Evolutionary conservation across 192 early-diverging fungal genomes (phyloP), one percentile per base, ranked within the genome.

Genomic region (Coemansia sp.): DNA sequence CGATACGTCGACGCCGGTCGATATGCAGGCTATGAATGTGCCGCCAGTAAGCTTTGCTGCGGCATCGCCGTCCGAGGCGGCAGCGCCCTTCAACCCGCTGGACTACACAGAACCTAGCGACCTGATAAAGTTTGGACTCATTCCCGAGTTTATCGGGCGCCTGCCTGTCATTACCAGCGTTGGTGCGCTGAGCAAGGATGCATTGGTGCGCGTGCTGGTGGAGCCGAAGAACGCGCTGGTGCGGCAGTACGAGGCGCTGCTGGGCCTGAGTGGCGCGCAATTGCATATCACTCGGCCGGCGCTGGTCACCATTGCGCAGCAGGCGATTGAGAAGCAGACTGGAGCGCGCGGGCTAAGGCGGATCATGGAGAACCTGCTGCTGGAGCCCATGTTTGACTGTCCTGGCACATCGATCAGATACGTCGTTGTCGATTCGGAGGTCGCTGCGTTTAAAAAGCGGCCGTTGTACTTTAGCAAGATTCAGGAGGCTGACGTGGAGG

Each of bases 141-240:
- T 96, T 56, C 94, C 94, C 11, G 94, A 96, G 72, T 93, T 96
- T 64, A 90, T 96, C 31, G 94, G 93, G 46, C 83, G 94, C n/a
- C 60, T 96, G n/a, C 94, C 94, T 7, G 89, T 94, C 20, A 63
- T 94, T 36, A 92, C 94, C 17, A 89, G 86, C 51, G 93, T 94
- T 9, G 87, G 85, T 10, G 85, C 86, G 38, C 76, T 96, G 43
- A 69, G 73, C 49, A 84, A 84, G 14, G 86, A 91, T 8, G 90
- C 92, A 31, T 76, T 94, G 41, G 84, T 91, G 1, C 85, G 89
- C 1, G 87, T 96, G 8, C 68, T 96, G 60, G 87, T 87, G 1
- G 92, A 96, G 67, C 94, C 94, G 5, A 89, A 88, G 58, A 94
- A 94, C 67, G 89, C 92, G 3, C 74, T 96, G 2, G 77, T 93